Evolutionary conservation across 2,329 filamentous ascomycete genomes (phyloP), one percentile per base, ranked within the genome.

Genomic region (Mycogone perniciosa): DNA sequence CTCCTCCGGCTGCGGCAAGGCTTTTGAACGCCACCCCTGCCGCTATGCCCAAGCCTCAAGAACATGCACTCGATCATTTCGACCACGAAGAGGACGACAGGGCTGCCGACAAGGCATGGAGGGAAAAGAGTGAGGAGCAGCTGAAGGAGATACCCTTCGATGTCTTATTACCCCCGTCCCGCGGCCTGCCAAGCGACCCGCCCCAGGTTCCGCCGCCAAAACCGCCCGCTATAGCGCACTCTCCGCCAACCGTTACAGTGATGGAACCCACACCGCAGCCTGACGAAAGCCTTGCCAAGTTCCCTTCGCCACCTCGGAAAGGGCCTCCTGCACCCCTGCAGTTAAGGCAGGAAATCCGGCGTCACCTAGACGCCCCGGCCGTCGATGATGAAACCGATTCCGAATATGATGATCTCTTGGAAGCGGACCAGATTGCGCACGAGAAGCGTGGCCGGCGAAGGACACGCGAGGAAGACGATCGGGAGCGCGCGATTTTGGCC

Each of bases 381-480:
- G 81, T 85, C n/a, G 82, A 84, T 9, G 77, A 80, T 2, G 79
- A 82, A 34, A 84, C 85, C 0, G 88, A 89, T 53, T 91, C 88
- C 0, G 90, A 95, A 56, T 93, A 91, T 59, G 89, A 93, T 53
- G 86, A 91, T 56, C 77, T 87, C 34, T 69, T 89, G 9, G 85
- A 88, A 55, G 82, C 85, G 4, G 78, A 85, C 41, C 84, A 86
- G 56, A 73, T 84, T 45, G 72, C 77, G 0, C 70, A 77, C 34
- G 73, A 79, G 9, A 73, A 82, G 47, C 80, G 91, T 55, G 92
- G 90, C 7, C 81, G 90, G 53, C 79, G 89, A 59, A 89, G 86
- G 67, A 96, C 90, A 3, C 80, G 91, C 47, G 89, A 92, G 65
- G 89, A 96, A 55, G 91, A 96, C 61, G 89, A 96, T 58, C 77